Percentiles rank a stretch among this genome's conserved stretches.
Conservation (phyloP, 208 protist genomes). For the Leptomonas seymouri region DNA sequence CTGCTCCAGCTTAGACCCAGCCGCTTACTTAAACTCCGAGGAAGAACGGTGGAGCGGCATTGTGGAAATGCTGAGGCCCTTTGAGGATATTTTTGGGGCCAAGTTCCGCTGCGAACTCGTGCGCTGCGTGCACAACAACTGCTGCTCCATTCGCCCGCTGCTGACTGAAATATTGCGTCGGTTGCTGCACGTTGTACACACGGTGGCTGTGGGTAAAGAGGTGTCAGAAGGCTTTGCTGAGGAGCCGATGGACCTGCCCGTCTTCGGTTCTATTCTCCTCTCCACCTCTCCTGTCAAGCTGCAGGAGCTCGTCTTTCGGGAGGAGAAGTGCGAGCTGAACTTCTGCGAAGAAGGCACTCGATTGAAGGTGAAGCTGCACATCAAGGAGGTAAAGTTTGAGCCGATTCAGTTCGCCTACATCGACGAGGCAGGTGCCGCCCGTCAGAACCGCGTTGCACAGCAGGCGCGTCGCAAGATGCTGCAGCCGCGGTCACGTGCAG, state of each 20-base stretch:
- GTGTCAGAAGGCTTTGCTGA: constrained; percentile 36
- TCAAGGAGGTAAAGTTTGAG: constrained; percentile 45
- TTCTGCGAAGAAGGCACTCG: constrained; percentile 48
- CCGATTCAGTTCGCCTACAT: constrained; percentile 65
- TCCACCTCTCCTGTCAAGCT: constrained; percentile 49
- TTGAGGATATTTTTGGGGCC: constrained; percentile 51
- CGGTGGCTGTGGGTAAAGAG: constrained; percentile 33
- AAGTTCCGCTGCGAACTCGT: constrained; percentile 46
- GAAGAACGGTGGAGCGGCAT: constrained; percentile 40
- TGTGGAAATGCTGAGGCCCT: constrained; percentile 37
- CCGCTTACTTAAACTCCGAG: constrained; percentile 46
- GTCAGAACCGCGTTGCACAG: constrained; percentile 25
- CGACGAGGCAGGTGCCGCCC: constrained; percentile 39
- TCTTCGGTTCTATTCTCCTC: constrained; percentile 54
- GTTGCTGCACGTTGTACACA: constrained; percentile 41
- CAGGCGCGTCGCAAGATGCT: background rate
- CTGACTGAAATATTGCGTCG: constrained; percentile 34
- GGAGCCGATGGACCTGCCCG: constrained; percentile 41
- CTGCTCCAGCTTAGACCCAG: constrained; percentile 32
- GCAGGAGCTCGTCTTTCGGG: constrained; percentile 37
- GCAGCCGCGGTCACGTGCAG: constrained; percentile 8
- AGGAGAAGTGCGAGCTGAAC: constrained; percentile 31
- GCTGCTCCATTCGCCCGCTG: constrained; percentile 32
- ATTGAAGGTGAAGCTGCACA: constrained; percentile 37
- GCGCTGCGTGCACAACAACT: constrained; percentile 43